Evolutionary conservation across 2,329 filamentous ascomycete genomes (phyloP).

Genomic region (Hypomyces rosellus): DNA sequence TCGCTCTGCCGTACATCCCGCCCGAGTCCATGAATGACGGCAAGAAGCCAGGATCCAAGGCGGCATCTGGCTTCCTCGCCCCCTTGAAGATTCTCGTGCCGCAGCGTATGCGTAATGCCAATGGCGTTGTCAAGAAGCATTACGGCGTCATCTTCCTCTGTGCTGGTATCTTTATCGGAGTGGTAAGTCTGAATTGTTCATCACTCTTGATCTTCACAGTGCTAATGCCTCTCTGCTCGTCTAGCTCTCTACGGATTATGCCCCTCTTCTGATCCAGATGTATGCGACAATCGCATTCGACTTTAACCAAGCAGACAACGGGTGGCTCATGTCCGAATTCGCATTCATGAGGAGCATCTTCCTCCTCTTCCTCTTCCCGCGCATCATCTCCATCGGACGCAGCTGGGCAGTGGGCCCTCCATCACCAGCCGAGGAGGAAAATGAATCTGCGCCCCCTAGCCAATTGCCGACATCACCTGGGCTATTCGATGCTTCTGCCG

Average conservation of each 20-base stretch:
- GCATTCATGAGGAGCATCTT: conserved; percentile 49
- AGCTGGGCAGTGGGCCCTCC: conserved; percentile 3
- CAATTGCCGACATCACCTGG: conserved; percentile 13
- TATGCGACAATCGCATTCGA: conserved; percentile 50
- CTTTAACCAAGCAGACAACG: conserved; percentile 51
- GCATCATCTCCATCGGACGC: conserved; percentile 43
- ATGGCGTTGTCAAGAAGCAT: conserved; percentile 47
- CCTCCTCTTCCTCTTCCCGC: conserved; percentile 47
- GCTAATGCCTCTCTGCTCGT: not conserved
- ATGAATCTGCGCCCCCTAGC: too few relatives aligned
- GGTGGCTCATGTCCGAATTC: conserved; percentile 51
- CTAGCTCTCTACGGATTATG: conserved; percentile 60
- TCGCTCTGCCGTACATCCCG: conserved; percentile 45
- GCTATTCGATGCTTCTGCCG: conserved; percentile 35
- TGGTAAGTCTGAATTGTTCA: conserved; percentile 34
- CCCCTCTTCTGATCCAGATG: conserved; percentile 54
- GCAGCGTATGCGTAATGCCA: conserved; percentile 43
- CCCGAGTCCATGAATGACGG: conserved; percentile 25
- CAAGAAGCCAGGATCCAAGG: conserved; percentile 21
- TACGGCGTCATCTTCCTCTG: conserved; percentile 60
- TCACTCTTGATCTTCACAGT: not conserved
- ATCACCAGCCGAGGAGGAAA: too few relatives aligned
- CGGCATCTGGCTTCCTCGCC: conserved; percentile 52
- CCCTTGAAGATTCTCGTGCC: conserved; percentile 57
- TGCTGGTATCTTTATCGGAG: conserved; percentile 59